A percentile compares a stretch with the other conserved stretches of the same genome.
These are phyloP conservation scores for Pholiota microspora DNA, from an alignment of 768 basidiomycete genomes.

Conservation along the genomic window DNA sequence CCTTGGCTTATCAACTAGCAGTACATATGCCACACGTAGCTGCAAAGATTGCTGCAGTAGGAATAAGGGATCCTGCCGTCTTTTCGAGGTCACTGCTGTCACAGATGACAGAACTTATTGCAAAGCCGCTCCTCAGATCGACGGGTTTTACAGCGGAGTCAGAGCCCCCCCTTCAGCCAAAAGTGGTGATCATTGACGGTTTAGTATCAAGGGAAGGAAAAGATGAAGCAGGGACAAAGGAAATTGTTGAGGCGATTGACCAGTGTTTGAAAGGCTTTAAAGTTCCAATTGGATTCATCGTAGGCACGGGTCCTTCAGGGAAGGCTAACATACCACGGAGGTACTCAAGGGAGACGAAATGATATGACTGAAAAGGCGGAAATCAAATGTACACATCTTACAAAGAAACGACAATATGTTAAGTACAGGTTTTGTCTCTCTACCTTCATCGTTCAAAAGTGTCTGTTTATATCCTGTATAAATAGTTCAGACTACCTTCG, in stretches of 20 bases:
- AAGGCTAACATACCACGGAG: background rate
- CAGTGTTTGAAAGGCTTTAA: background rate
- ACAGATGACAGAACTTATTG: background rate
- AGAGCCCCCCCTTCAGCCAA: background rate
- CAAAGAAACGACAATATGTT: too few species aligned
- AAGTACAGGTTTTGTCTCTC: background rate
- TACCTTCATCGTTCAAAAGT: too few species aligned
- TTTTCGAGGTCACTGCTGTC: background rate
- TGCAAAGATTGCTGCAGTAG: background rate
- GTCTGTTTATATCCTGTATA: too few species aligned
- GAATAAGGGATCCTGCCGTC: background rate
- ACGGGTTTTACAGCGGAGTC: background rate
- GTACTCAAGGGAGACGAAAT: background rate
- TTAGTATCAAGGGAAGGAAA: background rate
- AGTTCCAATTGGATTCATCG: background rate
- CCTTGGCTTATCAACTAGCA: background rate
- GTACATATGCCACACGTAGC: background rate
- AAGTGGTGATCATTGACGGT: background rate
- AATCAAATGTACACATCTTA: too few species aligned
- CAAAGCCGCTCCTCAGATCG: background rate
- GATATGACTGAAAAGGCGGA: background rate
- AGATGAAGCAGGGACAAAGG: background rate
- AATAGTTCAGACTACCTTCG: background rate
- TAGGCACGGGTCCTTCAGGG: background rate
- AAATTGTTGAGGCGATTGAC: background rate